A percentile compares a stretch with the other conserved stretches of the same genome.
phyloP scores from a whole-genome alignment of 2,329 filamentous ascomycete genomes.

The Arthroderma sp. region DNA sequence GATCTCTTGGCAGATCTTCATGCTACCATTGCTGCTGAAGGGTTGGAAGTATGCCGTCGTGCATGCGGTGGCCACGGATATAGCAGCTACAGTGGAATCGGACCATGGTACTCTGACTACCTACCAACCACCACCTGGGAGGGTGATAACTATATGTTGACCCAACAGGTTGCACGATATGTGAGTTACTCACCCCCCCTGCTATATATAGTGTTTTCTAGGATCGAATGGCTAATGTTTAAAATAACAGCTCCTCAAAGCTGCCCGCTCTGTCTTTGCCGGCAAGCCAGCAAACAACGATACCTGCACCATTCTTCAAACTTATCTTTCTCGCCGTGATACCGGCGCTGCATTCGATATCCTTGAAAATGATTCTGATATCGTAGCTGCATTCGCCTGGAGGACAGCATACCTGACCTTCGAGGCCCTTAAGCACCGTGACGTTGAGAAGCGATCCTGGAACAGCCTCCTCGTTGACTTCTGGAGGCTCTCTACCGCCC shows the following conservation, averaged over 20 bases:
- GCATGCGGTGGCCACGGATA: constrained; percentile 66
- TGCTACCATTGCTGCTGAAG: constrained; percentile 61
- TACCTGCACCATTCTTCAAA: constrained; percentile 53
- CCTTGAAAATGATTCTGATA: constrained; percentile 55
- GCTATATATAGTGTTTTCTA: background rate
- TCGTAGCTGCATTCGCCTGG: constrained; percentile 66
- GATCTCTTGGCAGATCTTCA: constrained; percentile 63
- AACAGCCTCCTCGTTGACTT: constrained; percentile 68
- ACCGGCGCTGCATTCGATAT: constrained; percentile 63
- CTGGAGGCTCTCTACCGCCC: constrained; percentile 61
- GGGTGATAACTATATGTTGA: constrained; percentile 73
- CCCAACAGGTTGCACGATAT: constrained; percentile 65
- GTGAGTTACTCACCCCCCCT: constrained; percentile 26
- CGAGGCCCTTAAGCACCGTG: constrained; percentile 60
- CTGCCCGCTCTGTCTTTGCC: constrained; percentile 56
- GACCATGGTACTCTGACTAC: constrained; percentile 62
- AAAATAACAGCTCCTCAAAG: constrained; percentile 50
- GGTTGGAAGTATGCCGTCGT: constrained; percentile 60
- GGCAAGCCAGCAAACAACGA: constrained; percentile 55
- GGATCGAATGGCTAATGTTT: background rate
- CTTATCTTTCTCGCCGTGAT: constrained; percentile 53
- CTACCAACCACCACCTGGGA: constrained; percentile 61
- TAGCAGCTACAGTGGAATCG: constrained; percentile 63
- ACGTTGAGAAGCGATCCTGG: constrained; percentile 64
- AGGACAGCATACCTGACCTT: constrained; percentile 62